These are phyloP conservation scores for Acanthamoeba sp. DNA, from an alignment of 208 protist species.

Conservation along the genomic window DNA sequence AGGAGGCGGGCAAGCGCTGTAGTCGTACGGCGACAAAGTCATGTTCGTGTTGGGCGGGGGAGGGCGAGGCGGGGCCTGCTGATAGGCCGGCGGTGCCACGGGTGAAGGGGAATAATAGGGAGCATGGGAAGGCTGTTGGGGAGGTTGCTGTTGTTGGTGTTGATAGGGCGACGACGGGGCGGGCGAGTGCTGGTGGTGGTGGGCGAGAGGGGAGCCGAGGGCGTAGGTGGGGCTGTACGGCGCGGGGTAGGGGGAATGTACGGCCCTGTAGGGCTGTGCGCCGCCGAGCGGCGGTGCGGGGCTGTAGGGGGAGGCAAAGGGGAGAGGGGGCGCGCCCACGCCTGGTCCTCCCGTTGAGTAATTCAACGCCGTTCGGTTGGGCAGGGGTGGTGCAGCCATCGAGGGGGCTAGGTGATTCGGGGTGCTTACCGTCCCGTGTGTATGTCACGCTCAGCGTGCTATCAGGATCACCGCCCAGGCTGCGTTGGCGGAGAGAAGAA, in stretches of 20 bases:
- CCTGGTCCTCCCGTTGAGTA: background rate
- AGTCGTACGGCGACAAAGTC: background rate
- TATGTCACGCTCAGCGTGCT: too few relatives aligned
- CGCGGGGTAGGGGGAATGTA: background rate
- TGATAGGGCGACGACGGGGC: background rate
- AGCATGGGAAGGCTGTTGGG: background rate
- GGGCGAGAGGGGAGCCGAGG: background rate
- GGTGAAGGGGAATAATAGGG: background rate
- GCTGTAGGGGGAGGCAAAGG: background rate
- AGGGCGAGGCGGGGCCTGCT: background rate
- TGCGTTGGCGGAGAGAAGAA: background rate
- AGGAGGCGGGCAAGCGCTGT: background rate
- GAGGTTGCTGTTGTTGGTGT: background rate
- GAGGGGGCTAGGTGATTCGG: too few relatives aligned
- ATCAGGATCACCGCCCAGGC: too few relatives aligned
- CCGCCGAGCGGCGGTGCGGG: background rate
- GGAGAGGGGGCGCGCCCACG: slow-evolving; percentile 10
- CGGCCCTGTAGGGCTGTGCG: background rate
- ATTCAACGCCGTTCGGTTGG: slow-evolving; percentile 2
- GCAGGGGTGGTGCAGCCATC: background rate
- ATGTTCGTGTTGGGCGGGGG: too few relatives aligned
- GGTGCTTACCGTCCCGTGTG: too few relatives aligned
- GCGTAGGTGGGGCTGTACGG: background rate
- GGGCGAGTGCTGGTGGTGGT: background rate
- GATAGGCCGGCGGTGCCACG: background rate